Conservation (phyloP, 192 early-diverging fungal species). For the Entomortierella parvispora region DNA sequence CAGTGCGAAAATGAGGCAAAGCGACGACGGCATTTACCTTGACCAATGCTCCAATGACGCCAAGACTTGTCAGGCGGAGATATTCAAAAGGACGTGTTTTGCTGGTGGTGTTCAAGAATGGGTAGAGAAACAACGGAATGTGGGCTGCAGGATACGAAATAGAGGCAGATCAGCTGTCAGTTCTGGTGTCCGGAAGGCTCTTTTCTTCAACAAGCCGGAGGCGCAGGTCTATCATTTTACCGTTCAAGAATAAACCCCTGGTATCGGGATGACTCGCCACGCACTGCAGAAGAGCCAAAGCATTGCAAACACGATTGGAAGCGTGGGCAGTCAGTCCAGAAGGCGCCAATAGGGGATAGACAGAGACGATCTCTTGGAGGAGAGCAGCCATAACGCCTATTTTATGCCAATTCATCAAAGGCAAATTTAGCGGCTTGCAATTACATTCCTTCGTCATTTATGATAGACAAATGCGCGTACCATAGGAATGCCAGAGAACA, state of each 20-base stretch:
- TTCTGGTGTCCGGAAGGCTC: too few relatives aligned
- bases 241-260: conserved; percentile 80
- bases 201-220: too few relatives aligned
- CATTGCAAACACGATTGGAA: conserved; percentile 97
- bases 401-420: neutral
- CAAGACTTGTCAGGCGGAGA: conserved; percentile 90
- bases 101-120: conserved; percentile 95
- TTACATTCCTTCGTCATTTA: neutral
- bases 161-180: neutral
- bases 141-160: conserved; percentile 76
- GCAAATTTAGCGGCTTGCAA: neutral
- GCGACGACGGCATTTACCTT: conserved; percentile 67
- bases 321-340: conserved; percentile 87
- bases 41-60: conserved; percentile 96
- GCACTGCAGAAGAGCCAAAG: conserved; percentile 93
- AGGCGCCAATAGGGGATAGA: conserved; percentile 91
- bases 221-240: too few relatives aligned
- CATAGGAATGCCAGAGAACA: conserved; percentile 98
- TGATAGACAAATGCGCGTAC: conserved; percentile 48
- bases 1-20: conserved; percentile 14
- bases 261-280: conserved; percentile 96
- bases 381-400: conserved; percentile 93
- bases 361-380: conserved; percentile 95
- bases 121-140: conserved; percentile 97
- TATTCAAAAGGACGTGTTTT: conserved; percentile 98